Percentiles rank a stretch among this genome's conserved stretches.
phyloP scores from a whole-genome alignment of 1,284 basidiomycete genomes.

The Cryptococcus hybrid region DNA sequence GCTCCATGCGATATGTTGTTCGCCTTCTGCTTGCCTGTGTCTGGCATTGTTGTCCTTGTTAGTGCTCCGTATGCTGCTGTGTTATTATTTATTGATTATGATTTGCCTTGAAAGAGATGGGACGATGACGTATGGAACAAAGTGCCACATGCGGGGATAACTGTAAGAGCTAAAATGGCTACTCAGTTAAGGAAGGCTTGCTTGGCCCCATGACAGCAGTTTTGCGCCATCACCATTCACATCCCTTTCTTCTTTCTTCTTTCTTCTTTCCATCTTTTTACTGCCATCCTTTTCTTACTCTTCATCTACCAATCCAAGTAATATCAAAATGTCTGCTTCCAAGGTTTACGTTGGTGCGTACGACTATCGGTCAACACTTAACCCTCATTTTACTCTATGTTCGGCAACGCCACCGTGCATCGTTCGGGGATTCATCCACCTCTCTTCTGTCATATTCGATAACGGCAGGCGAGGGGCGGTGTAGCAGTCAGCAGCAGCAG shows the following conservation, averaged over 20 bases:
- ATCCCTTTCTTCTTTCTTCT: conserved; percentile 4
- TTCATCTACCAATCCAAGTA: too few relatives aligned
- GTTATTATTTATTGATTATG: too few relatives aligned
- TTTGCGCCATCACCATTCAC: neutral
- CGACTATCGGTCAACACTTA: neutral
- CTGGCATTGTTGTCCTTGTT: neutral
- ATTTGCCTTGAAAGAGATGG: neutral
- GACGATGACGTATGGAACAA: neutral
- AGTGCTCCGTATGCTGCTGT: neutral
- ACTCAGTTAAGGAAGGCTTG: neutral
- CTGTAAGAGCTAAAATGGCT: neutral
- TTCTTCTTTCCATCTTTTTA: conserved; percentile 3
- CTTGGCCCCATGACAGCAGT: neutral
- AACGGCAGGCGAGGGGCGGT: neutral
- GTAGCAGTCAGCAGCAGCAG: neutral
- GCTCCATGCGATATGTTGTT: conserved; percentile 33
- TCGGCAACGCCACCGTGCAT: neutral
- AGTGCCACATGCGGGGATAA: conserved; percentile 1
- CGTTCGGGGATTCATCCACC: conserved; percentile 8
- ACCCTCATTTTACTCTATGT: too few relatives aligned
- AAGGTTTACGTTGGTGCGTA: conserved; percentile 31
- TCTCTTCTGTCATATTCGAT: neutral
- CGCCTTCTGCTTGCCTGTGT: neutral
- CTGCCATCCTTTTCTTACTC: neutral
- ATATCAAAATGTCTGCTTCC: conserved; percentile 15